Conservation (phyloP, 169 alveolate genomes). For the Cryptosporidium baileyi region DNA sequence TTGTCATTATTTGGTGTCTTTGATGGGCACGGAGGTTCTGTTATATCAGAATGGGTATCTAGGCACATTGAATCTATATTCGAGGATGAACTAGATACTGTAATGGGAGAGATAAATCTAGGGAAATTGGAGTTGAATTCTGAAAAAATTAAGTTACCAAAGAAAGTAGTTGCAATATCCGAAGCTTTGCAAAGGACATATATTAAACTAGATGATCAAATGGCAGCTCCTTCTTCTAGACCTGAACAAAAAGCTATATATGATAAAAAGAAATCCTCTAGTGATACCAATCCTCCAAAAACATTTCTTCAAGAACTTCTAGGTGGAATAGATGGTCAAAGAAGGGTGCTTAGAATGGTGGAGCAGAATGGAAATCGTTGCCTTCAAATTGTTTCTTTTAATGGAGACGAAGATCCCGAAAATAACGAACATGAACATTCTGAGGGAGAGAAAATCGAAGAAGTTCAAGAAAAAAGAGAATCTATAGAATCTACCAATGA, state of each 20-base stretch:
- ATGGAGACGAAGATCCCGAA: constrained; percentile 60
- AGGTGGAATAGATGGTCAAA: constrained; percentile 76
- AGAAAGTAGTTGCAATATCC: constrained; percentile 20
- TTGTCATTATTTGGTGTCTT: constrained; percentile 92
- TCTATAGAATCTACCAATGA: background rate
- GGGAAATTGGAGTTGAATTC: background rate
- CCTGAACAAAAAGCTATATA: constrained; percentile 74
- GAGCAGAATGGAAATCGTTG: constrained; percentile 77
- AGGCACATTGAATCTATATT: constrained; percentile 82
- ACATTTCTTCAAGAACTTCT: constrained; percentile 73
- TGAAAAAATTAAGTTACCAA: constrained; percentile 11
- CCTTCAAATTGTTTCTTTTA: constrained; percentile 75
- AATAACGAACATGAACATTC: constrained; percentile 9
- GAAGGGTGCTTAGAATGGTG: constrained; percentile 73
- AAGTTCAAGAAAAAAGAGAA: constrained; percentile 57
- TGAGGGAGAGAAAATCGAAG: constrained; percentile 72
- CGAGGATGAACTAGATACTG: constrained; percentile 43
- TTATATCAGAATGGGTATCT: constrained; percentile 91
- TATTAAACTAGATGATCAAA: constrained; percentile 78
- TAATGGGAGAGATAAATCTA: background rate
- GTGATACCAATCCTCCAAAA: constrained; percentile 71
- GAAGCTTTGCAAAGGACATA: constrained; percentile 73
- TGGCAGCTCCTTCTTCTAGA: constrained; percentile 76
- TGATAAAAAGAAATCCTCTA: constrained; percentile 48
- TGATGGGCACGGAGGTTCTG: constrained; percentile 98